Base-by-base conservation (phyloP, 148 eudicot genomes). In the Vaccinium macrocarpon region DNA sequence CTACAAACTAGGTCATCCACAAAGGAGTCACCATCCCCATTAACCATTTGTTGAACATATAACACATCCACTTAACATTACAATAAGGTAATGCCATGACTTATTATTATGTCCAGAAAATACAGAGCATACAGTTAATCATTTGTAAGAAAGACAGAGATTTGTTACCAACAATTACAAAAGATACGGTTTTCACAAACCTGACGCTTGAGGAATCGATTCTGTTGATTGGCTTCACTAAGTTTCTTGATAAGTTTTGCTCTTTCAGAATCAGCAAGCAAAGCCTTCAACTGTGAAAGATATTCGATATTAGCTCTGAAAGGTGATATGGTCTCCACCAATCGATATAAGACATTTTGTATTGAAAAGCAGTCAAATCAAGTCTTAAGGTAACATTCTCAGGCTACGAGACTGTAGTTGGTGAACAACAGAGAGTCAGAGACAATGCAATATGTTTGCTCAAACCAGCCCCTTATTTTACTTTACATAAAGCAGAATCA, bases 161-260 rank as follows among this genome's bases (percentile, higher is more conserved):
- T 25, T 42, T 49, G 38, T 21, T 11, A 71, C 21, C 9, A 56
- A 48, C 19, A 15, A 0, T 10, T 29, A 53, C 10, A 0, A 29
- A 48, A 27, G 51, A 38, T 10, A 49, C 50, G 50, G 23, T 56
- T 64, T 70, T 56, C 77, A 84, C 84, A 84, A 75, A 97, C 99
- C 99, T 97, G 95, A 38, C 99, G 91, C 87, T 94, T 97, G 80
- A 97, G 88, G 86, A 92, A 94, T 55, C 99, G 93, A 71, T 95
- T 97, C 23, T 97, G 98, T 86, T 91, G 98, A 92, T 97, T 97
- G 86, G 99, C 98, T 91, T 97, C 98, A 88, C 99, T 95, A 84
- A 95, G 89, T 88, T 95, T 97, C 91, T 90, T 92, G 80, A 91
- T 84, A 83, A 97, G 96, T 82, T 90, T 95, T 52, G 89, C 84